phyloP scores from a whole-genome alignment of 192 early-diverging fungal species.

The Rhizoclosmatium sp. region DNA sequence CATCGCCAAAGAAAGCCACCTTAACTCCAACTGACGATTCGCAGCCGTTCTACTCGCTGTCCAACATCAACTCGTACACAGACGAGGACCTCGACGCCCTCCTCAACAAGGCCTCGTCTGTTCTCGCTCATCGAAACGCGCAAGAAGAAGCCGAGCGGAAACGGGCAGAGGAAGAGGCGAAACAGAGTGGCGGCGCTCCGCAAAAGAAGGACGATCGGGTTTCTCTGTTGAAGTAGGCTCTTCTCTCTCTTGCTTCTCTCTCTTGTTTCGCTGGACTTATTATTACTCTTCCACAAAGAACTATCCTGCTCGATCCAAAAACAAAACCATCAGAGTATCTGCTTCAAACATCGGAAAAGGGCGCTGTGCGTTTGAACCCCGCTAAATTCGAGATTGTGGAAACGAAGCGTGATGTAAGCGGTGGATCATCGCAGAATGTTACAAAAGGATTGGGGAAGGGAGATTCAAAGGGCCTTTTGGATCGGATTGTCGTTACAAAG shows the following conservation, averaged over 20 bases:
- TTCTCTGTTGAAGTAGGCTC: slow-evolving; percentile 8
- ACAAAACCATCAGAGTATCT: background rate
- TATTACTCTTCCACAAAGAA: slow-evolving; percentile 7
- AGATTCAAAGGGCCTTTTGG: slow-evolving; percentile 16
- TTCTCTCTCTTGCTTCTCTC: slow-evolving; percentile 10
- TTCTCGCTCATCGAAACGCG: slow-evolving; percentile 20
- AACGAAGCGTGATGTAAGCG: background rate
- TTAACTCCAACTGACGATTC: background rate
- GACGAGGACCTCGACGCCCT: slow-evolving; percentile 42
- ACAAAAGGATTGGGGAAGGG: slow-evolving; percentile 18
- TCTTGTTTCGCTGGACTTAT: background rate
- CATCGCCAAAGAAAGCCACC: background rate
- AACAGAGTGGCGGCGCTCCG: background rate
- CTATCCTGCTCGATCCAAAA: slow-evolving; percentile 33
- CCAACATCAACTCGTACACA: slow-evolving; percentile 2
- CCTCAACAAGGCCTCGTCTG: slow-evolving; percentile 27
- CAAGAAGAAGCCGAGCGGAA: slow-evolving; percentile 19
- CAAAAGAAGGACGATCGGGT: background rate
- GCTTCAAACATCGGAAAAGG: slow-evolving; percentile 17
- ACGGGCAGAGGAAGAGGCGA: background rate
- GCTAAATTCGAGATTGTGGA: slow-evolving; percentile 24
- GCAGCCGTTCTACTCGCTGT: background rate
- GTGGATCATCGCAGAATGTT: background rate
- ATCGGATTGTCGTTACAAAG: slow-evolving; percentile 33
- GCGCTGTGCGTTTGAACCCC: slow-evolving; percentile 37